Percentiles rank a stretch among this genome's conserved stretches.
Conservation (phyloP, 2,329 filamentous ascomycete genomes). For the Xylariaceae sp. region DNA sequence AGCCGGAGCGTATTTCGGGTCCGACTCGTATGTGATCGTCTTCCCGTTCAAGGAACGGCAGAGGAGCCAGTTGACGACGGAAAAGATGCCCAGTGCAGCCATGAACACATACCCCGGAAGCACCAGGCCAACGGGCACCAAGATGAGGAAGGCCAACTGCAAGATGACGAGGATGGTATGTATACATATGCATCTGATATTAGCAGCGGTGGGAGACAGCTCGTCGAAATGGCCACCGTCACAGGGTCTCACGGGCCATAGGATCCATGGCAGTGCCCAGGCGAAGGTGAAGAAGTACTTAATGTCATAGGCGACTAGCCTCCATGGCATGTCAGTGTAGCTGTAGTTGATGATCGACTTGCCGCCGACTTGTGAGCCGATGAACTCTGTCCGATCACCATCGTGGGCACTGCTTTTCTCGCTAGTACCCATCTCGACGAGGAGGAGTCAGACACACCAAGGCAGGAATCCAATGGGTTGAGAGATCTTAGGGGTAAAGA, state of each 20-base stretch:
- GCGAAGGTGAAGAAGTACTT: constrained; percentile 50
- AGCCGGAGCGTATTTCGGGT: constrained; percentile 46
- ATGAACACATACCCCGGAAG: constrained; percentile 46
- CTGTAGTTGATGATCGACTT: constrained; percentile 54
- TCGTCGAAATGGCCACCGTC: constrained; percentile 57
- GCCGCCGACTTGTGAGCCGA: constrained; percentile 55
- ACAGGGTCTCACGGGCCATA: constrained; percentile 52
- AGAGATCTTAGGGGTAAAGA: background rate
- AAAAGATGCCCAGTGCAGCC: constrained; percentile 39
- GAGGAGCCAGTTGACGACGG: constrained; percentile 46
- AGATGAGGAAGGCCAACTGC: constrained; percentile 57
- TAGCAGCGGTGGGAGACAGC: constrained; percentile 52
- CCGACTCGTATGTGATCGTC: constrained; percentile 45
- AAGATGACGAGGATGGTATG: constrained; percentile 54
- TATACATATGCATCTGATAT: constrained; percentile 51
- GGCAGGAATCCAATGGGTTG: background rate
- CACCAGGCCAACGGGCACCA: constrained; percentile 47
- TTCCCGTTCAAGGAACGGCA: constrained; percentile 51
- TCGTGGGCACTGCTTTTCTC: constrained; percentile 6
- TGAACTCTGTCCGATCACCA: constrained; percentile 42
- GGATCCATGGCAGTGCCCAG: constrained; percentile 55
- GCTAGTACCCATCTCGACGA: constrained; percentile 1
- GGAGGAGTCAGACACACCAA: background rate
- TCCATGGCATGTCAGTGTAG: constrained; percentile 53
- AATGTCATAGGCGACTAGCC: constrained; percentile 48